Percentiles rank a stretch among this genome's conserved stretches.
These are phyloP conservation scores for Citrus reticulata DNA, from an alignment of 345 rosid genomes.

Conservation along the genomic window DNA sequence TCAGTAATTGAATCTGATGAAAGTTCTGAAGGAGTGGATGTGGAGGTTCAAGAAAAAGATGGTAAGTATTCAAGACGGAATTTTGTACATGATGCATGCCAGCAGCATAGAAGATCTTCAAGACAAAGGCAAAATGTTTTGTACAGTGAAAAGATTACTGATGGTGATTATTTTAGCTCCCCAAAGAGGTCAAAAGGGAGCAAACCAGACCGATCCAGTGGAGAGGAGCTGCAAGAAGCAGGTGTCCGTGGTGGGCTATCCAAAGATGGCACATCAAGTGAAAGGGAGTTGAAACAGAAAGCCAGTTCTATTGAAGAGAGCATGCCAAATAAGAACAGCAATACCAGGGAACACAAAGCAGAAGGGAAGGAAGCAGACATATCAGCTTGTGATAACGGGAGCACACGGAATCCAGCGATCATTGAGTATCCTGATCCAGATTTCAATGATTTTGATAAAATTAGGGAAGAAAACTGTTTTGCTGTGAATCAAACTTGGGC, in stretches of 20 bases:
- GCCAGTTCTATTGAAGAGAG: constrained; percentile 25
- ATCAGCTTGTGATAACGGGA: constrained; percentile 13
- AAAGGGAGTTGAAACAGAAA: constrained; percentile 20
- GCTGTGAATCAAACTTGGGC: constrained; percentile 79
- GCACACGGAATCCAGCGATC: background rate
- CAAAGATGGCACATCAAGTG: constrained; percentile 21
- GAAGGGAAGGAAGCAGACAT: constrained; percentile 21
- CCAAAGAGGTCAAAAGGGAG: constrained; percentile 35
- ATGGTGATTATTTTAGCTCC: constrained; percentile 25
- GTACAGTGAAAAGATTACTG: constrained; percentile 25
- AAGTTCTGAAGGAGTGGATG: constrained; percentile 32
- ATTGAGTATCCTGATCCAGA: constrained; percentile 61
- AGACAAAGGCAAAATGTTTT: constrained; percentile 43
- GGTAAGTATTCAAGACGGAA: constrained; percentile 16
- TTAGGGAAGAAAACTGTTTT: constrained; percentile 44
- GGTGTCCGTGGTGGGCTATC: constrained; percentile 12
- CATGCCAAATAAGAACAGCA: constrained; percentile 20
- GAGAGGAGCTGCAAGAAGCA: constrained; percentile 20
- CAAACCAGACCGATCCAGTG: constrained; percentile 7
- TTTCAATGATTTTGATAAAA: constrained; percentile 61
- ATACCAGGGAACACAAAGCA: constrained; percentile 15
- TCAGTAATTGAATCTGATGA: constrained; percentile 27
- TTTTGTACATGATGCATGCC: constrained; percentile 15
- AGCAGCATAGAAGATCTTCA: constrained; percentile 41
- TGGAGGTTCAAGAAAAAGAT: constrained; percentile 20